Evolutionary conservation across 2,329 filamentous ascomycete species (phyloP), one percentile per base, ranked within the genome.

Genomic region (Neobulgaria alba): DNA sequence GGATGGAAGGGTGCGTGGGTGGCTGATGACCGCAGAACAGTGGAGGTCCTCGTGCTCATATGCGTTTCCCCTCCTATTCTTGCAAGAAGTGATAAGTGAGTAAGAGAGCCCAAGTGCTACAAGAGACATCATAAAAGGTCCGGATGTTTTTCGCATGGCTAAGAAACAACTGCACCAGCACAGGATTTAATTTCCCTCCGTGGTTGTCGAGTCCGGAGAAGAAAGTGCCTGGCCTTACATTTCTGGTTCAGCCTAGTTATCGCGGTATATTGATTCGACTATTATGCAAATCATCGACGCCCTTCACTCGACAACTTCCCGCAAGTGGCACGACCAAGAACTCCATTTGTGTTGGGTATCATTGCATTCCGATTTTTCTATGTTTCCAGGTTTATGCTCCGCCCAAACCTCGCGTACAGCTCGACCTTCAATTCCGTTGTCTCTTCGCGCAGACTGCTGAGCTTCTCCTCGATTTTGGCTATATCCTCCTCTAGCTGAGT

Each of bases 331-430:
- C 21, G 33, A 38, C 20, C 32, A n/a, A 17, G 35, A 30, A 19
- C 30, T 8, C 8, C 2, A 15, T 30, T 34, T 36, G 20, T 37
- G 31, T 30, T 51, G 46, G 48, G 47, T 51, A 50, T 52, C 38
- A 44, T 53, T 50, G 38, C 16, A 42, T 42, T 36, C 29, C 35
- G 14, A 34, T 10, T 29, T 37, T 3, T 56, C 74, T 70, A 92
- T 53, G 84, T 86, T 66, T 98, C 92, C 51, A 96, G 72, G 65
- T 98, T 98, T 71, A 98, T 98, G 62, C 89, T 94, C 63, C 85
- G 79, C 41, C 92, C 92, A 65, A 98, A 98, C 47, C 93, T 79
- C 23, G 88, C 89, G 65, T 98, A 98, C 47, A 98, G 68, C 47
- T 85, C 79, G 44, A 94, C 84, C 71, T 98, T 98, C 50, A 98